phyloP scores from a whole-genome alignment of 2,329 filamentous ascomycete genomes.

The Thelonectria rubi region DNA sequence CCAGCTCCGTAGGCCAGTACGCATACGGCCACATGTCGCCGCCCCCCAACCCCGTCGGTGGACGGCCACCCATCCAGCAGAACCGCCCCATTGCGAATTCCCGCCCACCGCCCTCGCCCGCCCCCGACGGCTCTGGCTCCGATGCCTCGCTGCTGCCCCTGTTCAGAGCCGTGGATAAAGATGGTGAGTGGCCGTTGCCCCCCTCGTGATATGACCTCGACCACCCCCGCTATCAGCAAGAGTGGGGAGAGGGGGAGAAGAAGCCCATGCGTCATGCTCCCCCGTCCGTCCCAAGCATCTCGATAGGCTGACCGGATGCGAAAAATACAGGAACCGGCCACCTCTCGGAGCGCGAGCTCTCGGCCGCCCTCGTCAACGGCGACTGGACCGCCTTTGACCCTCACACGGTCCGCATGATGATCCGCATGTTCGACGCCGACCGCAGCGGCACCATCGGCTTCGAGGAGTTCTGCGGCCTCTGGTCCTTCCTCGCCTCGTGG shows the following conservation, averaged over 20 bases:
- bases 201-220: neutral
- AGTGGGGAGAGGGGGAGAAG: slow-evolving; percentile 1
- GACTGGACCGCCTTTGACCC: slow-evolving; percentile 95
- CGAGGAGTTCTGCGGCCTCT: slow-evolving; percentile 94
- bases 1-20: slow-evolving; percentile 37
- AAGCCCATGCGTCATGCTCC: slow-evolving; percentile 1
- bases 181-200: slow-evolving; percentile 62
- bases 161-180: slow-evolving; percentile 90
- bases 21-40: slow-evolving; percentile 61
- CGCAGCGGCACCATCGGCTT: slow-evolving; percentile 90
- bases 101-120: slow-evolving; percentile 73
- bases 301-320: slow-evolving; percentile 22
- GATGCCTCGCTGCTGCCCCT: slow-evolving; percentile 75
- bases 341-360: slow-evolving; percentile 86
- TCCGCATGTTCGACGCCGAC: slow-evolving; percentile 98
- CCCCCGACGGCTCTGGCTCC: slow-evolving; percentile 57
- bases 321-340: slow-evolving; percentile 71
- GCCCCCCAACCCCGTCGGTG: slow-evolving; percentile 56
- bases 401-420: slow-evolving; percentile 98
- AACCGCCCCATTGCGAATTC: slow-evolving; percentile 65
- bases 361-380: slow-evolving; percentile 91
- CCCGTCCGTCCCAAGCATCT: neutral
- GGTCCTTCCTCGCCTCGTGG: slow-evolving; percentile 96
- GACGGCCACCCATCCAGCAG: slow-evolving; percentile 52
- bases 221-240: slow-evolving; percentile 2